These are phyloP conservation scores for Paramecium sonneborni DNA, from an alignment of 73 alveolate species.

Conservation along the genomic window DNA sequence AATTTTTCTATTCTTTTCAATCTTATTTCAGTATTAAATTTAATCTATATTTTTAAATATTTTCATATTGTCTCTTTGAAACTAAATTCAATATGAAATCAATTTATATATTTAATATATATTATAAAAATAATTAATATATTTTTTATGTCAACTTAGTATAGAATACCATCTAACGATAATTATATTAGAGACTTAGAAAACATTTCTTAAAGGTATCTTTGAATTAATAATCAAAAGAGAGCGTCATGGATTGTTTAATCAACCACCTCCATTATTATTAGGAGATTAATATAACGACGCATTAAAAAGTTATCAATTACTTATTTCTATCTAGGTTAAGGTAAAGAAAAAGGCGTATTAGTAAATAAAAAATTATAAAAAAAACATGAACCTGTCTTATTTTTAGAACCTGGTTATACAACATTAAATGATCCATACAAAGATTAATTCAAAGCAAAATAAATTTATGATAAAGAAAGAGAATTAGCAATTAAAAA, in stretches of 20 bases:
- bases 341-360: neutral
- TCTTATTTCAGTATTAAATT: too few relatives aligned
- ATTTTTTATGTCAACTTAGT: conserved; percentile 7
- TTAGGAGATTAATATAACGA: conserved; percentile 35
- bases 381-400: conserved; percentile 26
- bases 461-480: conserved; percentile 22
- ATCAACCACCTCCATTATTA: neutral
- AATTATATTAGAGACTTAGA: conserved; percentile 6
- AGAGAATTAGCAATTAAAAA: conserved; percentile 12
- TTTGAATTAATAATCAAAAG: neutral
- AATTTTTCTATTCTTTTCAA: neutral
- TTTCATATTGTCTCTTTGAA: too few relatives aligned
- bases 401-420: neutral
- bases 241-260: conserved; percentile 34
- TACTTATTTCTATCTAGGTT: neutral
- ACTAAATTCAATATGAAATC: too few relatives aligned
- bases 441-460: conserved; percentile 19
- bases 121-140: neutral
- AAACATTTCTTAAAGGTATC: neutral
- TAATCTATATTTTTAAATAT: too few relatives aligned
- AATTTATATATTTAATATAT: neutral
- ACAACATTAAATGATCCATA: neutral
- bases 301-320: neutral
- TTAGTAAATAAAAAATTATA: neutral
- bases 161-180: conserved; percentile 28